Evolutionary conservation across 176 grass and related monocot species (phyloP).

Genomic region (Puccinellia tenuiflora): DNA sequence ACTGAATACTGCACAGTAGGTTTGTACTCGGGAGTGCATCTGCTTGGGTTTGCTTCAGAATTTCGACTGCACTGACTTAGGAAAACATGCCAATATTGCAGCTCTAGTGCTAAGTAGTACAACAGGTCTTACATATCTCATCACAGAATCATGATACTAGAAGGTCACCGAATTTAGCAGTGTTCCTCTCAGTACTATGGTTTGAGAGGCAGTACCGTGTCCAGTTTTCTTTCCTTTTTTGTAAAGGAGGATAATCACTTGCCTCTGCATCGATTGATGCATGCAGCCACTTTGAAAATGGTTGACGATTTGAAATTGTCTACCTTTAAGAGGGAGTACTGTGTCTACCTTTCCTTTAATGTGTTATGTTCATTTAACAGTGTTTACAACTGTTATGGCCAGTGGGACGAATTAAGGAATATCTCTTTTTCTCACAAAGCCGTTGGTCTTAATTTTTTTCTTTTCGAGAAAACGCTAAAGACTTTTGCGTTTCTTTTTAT

Average conservation of each 20-base stretch:
- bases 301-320: background rate
- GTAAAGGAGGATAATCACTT: background rate
- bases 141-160: background rate
- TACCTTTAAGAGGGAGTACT: background rate
- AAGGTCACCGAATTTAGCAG: background rate
- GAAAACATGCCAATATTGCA: background rate
- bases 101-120: background rate
- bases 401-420: background rate
- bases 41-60: background rate
- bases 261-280: background rate
- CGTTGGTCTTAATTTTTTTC: background rate
- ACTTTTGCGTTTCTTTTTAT: too few relatives aligned
- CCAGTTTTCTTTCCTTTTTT: background rate
- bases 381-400: background rate
- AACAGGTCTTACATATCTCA: background rate
- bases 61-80: background rate
- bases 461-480: too few relatives aligned
- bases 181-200: background rate
- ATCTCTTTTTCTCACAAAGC: background rate
- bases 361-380: background rate
- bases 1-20: background rate
- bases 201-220: background rate
- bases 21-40: background rate
- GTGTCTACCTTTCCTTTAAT: background rate
- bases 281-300: background rate